These are phyloP conservation scores for Russula sp. DNA, from an alignment of 768 basidiomycete genomes.

Conservation along the genomic window DNA sequence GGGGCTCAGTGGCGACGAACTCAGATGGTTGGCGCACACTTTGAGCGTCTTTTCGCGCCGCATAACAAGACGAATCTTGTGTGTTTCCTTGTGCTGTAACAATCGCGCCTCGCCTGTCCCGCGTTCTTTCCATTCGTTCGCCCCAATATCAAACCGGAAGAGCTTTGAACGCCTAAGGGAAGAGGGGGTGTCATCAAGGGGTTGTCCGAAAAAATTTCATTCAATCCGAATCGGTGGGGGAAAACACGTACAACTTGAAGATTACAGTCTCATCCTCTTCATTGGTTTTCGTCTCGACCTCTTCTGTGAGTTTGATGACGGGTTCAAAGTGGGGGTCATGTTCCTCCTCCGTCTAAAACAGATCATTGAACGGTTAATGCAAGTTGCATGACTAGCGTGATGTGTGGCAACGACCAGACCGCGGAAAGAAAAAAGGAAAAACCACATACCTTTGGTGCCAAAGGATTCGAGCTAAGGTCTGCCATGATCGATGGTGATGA, in stretches of 20 bases:
- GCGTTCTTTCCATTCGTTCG: slow-evolving; percentile 95
- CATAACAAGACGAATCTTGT: slow-evolving; percentile 96
- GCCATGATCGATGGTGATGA: slow-evolving; percentile 21
- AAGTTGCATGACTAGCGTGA: neutral
- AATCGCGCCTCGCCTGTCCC: slow-evolving; percentile 95
- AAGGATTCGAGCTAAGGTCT: slow-evolving; percentile 40
- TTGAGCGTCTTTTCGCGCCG: slow-evolving; percentile 99
- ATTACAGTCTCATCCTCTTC: slow-evolving; percentile 91
- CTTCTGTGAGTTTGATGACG: slow-evolving; percentile 92
- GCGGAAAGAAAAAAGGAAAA: neutral
- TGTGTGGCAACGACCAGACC: neutral
- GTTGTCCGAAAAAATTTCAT: slow-evolving; percentile 10
- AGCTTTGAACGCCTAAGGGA: slow-evolving; percentile 86
- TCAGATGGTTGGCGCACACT: slow-evolving; percentile 96
- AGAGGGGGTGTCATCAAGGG: slow-evolving; percentile 5
- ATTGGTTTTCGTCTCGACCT: slow-evolving; percentile 89
- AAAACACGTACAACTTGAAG: slow-evolving; percentile 86
- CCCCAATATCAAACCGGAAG: slow-evolving; percentile 80
- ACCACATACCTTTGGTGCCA: slow-evolving; percentile 62
- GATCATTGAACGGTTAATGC: neutral
- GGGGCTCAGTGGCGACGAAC: slow-evolving; percentile 40
- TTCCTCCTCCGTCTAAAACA: slow-evolving; percentile 56
- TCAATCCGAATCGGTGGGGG: slow-evolving; percentile 20
- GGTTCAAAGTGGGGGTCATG: slow-evolving; percentile 91
- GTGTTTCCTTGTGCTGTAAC: slow-evolving; percentile 80